Conservation (phyloP, 768 basidiomycete genomes). For the Pleurotus ostreatus region DNA sequence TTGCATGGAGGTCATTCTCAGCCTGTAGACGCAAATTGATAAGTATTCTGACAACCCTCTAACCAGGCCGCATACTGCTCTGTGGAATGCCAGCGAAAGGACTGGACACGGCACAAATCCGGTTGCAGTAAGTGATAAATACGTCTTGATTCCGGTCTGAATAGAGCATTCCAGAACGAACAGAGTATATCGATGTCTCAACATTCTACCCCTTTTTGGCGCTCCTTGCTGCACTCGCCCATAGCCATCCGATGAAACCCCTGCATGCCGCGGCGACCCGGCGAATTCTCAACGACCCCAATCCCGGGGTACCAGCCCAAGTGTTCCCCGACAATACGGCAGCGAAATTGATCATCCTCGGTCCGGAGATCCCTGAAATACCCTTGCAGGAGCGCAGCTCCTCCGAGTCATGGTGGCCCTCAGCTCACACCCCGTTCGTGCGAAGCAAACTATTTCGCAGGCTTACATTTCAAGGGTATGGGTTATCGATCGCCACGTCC, state of each 20-base stretch:
- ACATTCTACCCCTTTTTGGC: slow-evolving; percentile 27
- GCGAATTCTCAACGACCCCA: slow-evolving; percentile 23
- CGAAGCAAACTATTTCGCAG: slow-evolving; percentile 25
- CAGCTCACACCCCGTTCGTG: slow-evolving; percentile 18
- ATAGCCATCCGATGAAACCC: slow-evolving; percentile 12
- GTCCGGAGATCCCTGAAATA: slow-evolving; percentile 15
- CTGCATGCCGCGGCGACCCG: slow-evolving; percentile 21
- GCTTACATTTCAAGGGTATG: slow-evolving; percentile 28
- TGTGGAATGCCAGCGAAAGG: slow-evolving; percentile 23
- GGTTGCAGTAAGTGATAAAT: slow-evolving; percentile 20
- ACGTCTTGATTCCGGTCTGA: background rate
- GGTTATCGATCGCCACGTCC: slow-evolving; percentile 28
- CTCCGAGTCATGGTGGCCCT: slow-evolving; percentile 29
- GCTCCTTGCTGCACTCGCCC: slow-evolving; percentile 16
- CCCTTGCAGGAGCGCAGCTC: background rate
- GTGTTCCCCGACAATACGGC: slow-evolving; percentile 20
- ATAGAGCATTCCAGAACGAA: slow-evolving; percentile 10
- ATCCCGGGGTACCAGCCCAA: slow-evolving; percentile 13
- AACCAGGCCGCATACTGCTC: slow-evolving; percentile 23
- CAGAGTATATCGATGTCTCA: slow-evolving; percentile 28
- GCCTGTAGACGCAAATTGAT: background rate
- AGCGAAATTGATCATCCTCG: slow-evolving; percentile 25
- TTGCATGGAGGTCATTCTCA: background rate
- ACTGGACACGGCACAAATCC: slow-evolving; percentile 26
- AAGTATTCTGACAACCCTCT: background rate